Percentiles rank a stretch among this genome's conserved stretches.
phyloP scores from a whole-genome alignment of 2,329 filamentous ascomycete genomes.

The Parasarocladium wereldwijsianum region DNA sequence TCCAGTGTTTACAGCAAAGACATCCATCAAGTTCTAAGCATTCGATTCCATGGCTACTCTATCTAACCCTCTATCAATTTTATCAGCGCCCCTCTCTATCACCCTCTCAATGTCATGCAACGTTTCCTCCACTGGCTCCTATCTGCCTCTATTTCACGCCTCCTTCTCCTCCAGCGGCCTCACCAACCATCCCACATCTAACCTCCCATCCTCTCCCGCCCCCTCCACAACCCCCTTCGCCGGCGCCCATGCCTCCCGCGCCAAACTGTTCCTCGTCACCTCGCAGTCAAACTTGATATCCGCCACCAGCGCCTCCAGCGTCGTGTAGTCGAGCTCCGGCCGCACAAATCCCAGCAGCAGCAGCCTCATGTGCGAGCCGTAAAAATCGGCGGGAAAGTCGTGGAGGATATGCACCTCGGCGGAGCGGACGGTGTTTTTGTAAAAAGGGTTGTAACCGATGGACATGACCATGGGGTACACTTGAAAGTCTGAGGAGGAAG shows the following conservation, averaged over 20 bases:
- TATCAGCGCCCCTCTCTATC: too few relatives aligned
- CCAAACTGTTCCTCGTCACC: conserved; percentile 62
- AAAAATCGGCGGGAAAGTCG: conserved; percentile 67
- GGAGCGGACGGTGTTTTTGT: conserved; percentile 75
- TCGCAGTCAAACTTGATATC: conserved; percentile 85
- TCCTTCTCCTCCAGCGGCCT: conserved; percentile 9
- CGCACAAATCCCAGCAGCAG: conserved; percentile 77
- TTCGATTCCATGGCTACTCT: too few relatives aligned
- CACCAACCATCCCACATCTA: conserved; percentile 26
- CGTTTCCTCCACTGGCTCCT: too few relatives aligned
- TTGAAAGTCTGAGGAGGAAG: conserved; percentile 13
- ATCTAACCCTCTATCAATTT: too few relatives aligned
- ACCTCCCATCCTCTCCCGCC: conserved; percentile 12
- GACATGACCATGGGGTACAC: conserved; percentile 84
- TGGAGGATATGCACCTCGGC: conserved; percentile 88
- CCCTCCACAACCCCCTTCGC: conserved; percentile 16
- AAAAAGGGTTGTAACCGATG: conserved; percentile 95
- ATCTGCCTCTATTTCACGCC: conserved; percentile 10
- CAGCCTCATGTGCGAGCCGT: conserved; percentile 64
- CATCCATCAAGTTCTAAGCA: too few relatives aligned
- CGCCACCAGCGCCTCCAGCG: conserved; percentile 65
- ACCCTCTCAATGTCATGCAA: too few relatives aligned
- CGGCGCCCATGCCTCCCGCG: conserved; percentile 44
- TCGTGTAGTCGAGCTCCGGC: conserved; percentile 77
- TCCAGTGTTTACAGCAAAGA: too few relatives aligned